Percentiles rank a stretch among this genome's conserved stretches.
phyloP scores from a whole-genome alignment of 2,329 filamentous ascomycete genomes.

The Stenocarpella maydis region DNA sequence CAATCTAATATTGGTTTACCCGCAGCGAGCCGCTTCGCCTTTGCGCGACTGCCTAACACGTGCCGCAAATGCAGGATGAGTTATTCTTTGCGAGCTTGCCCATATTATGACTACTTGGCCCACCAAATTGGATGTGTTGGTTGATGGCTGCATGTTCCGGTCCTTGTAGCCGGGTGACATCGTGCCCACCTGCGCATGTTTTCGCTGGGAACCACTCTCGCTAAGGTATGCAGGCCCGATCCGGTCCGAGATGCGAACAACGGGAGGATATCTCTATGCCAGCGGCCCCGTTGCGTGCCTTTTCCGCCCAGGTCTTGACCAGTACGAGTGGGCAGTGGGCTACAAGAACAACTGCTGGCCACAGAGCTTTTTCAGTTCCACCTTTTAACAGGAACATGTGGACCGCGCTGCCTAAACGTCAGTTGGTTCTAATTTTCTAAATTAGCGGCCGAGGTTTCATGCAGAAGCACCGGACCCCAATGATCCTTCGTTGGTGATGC shows the following conservation, averaged over 20 bases:
- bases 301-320: not conserved
- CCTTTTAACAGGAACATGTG: not conserved
- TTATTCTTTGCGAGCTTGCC: conserved; percentile 11
- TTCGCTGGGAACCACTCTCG: too few species aligned
- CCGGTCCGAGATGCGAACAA: not conserved
- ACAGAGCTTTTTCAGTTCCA: not conserved
- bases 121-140: conserved; percentile 17
- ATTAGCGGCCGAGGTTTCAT: conserved; percentile 11
- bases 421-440: conserved; percentile 14
- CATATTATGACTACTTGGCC: conserved; percentile 13
- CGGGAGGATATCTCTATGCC: not conserved
- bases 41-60: not conserved
- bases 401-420: conserved; percentile 8
- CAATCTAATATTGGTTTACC: not conserved
- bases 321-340: not conserved
- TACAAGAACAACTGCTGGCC: not conserved
- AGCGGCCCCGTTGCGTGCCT: not conserved
- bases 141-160: conserved; percentile 2
- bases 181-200: too few species aligned
- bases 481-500: conserved; percentile 13
- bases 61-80: not conserved
- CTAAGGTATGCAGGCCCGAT: conserved; percentile 3
- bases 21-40: conserved; percentile 1
- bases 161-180: conserved; percentile 15
- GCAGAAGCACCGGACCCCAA: not conserved